Percentiles rank a stretch among this genome's conserved stretches.
These are phyloP conservation scores for Alternaria triticimaculans DNA, from an alignment of 2,329 filamentous ascomycete genomes.

Conservation along the genomic window DNA sequence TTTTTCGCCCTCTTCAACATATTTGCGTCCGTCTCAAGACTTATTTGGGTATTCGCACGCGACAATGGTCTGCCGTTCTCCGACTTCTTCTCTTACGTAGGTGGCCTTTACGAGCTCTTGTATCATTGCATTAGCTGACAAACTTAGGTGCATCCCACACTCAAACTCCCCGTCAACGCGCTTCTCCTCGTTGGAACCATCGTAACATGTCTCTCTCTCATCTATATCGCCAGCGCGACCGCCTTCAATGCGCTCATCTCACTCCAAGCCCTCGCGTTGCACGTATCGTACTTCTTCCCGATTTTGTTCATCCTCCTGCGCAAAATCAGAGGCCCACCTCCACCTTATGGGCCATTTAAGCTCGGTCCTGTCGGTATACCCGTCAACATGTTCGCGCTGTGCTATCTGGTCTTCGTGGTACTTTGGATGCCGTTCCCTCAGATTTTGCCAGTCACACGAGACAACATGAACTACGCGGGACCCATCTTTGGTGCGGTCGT, in stretches of 20 bases:
- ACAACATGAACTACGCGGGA: slow-evolving; percentile 43
- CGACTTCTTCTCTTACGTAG: slow-evolving; percentile 39
- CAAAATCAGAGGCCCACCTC: slow-evolving; percentile 23
- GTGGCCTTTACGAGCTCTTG: background rate
- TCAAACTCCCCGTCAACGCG: slow-evolving; percentile 34
- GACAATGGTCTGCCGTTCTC: slow-evolving; percentile 56
- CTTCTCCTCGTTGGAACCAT: slow-evolving; percentile 32
- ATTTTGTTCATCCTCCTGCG: slow-evolving; percentile 38
- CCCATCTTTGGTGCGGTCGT: slow-evolving; percentile 38
- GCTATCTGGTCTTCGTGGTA: slow-evolving; percentile 34
- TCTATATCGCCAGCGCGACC: slow-evolving; percentile 39
- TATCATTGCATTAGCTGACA: background rate
- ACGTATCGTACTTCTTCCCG: slow-evolving; percentile 42
- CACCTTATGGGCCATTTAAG: slow-evolving; percentile 36
- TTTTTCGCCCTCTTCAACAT: slow-evolving; percentile 52
- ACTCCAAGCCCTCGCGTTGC: slow-evolving; percentile 39
- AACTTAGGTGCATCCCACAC: slow-evolving; percentile 33
- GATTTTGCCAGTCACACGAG: slow-evolving; percentile 32
- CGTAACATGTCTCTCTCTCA: slow-evolving; percentile 42
- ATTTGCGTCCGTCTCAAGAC: slow-evolving; percentile 56
- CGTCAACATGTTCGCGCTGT: slow-evolving; percentile 34
- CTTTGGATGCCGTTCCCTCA: slow-evolving; percentile 42
- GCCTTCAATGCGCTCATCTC: slow-evolving; percentile 49
- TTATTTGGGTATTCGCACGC: slow-evolving; percentile 59
- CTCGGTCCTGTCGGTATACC: slow-evolving; percentile 33